Base-by-base conservation (phyloP, 768 basidiomycete species). In the Coprinopsis strossmayeri region DNA sequence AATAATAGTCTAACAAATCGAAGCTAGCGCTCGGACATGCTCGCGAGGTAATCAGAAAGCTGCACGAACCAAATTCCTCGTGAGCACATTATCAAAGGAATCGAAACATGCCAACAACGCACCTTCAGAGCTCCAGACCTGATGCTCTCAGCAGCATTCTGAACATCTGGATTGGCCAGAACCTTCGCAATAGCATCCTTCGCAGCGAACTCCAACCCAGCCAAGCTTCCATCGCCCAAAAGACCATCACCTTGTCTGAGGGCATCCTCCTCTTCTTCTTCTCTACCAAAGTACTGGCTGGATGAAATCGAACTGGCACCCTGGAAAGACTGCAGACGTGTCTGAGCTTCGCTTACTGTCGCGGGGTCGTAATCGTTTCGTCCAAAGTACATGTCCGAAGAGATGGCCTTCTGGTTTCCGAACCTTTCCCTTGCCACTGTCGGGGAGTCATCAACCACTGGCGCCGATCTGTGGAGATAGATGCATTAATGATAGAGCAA, bases 381-480 rank as follows among this genome's bases (percentile, higher is more conserved):
- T 20, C 85, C 91, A 63, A 98, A 98, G 72, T 86, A 97, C 89
- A 93, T 92, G 61, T 98, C 96, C 2, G 92, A 95, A 3, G 94
- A 97, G 63, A 99, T 99, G 46, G 80, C 92, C 62, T 97, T 99
- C 63, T 98, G 96, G 51, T 60, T 64, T 1, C 91, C 90, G 63
- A 98, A 99, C 58, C 89, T 91, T 5, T 94, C 87, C 49, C 93
- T 81, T 1, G 96, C 95, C 15, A 78, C 79, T 3, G 81, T 92
- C 0, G 83, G 81, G 23, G 82, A 69, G 45, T 88, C 81, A 44
- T 82, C 84, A 3, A 40, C 62, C 1, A 65, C 60, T 2, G 67
- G 55, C 2, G 61, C 53, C 5, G 60, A 58, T 18, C 51, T 60
- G 17, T 39, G 47, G 45, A 46, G 20, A 23, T n/a, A 24, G 21